phyloP scores from a whole-genome alignment of 2,329 filamentous ascomycete genomes.

The Trichoderma sp. region DNA sequence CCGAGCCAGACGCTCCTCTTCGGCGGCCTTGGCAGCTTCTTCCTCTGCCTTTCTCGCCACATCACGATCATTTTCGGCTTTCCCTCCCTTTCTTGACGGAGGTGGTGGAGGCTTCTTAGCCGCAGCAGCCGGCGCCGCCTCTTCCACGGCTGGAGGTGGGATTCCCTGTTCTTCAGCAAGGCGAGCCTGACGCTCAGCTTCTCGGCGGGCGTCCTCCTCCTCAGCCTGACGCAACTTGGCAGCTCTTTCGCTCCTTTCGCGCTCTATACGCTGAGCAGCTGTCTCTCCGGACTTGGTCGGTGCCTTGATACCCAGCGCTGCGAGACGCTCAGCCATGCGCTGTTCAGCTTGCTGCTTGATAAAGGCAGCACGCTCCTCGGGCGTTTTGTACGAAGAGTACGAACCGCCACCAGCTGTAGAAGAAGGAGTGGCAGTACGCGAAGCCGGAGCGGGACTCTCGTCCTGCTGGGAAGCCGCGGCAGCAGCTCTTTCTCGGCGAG shows the following conservation, averaged over 20 bases:
- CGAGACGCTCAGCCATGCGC: conserved; percentile 93
- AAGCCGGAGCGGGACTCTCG: conserved; percentile 53
- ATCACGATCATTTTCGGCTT: conserved; percentile 58
- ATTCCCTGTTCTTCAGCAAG: conserved; percentile 72
- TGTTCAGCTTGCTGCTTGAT: conserved; percentile 97
- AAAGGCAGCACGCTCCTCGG: conserved; percentile 90
- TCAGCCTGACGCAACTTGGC: conserved; percentile 86
- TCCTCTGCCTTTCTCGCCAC: conserved; percentile 60
- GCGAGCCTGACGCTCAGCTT: conserved; percentile 80
- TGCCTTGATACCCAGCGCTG: conserved; percentile 86
- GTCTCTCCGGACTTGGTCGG: conserved; percentile 77
- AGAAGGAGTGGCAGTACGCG: conserved; percentile 46
- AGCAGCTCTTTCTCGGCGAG: conserved; percentile 36
- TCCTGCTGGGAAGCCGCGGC: not conserved
- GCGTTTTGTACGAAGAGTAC: conserved; percentile 82
- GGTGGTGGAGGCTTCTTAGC: conserved; percentile 72
- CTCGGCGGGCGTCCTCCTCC: conserved; percentile 86
- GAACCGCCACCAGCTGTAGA: conserved; percentile 57
- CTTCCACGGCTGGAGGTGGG: conserved; percentile 54
- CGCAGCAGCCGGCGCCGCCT: conserved; percentile 43
- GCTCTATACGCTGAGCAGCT: conserved; percentile 78
- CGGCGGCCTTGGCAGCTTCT: conserved; percentile 56
- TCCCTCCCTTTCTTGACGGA: conserved; percentile 67
- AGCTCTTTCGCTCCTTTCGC: conserved; percentile 82
- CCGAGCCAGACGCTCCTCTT: conserved; percentile 63